Percentiles rank a stretch among this genome's conserved stretches.
These are phyloP conservation scores for Colletotrichum salicis DNA, from an alignment of 2,329 filamentous ascomycete genomes.

Conservation along the genomic window DNA sequence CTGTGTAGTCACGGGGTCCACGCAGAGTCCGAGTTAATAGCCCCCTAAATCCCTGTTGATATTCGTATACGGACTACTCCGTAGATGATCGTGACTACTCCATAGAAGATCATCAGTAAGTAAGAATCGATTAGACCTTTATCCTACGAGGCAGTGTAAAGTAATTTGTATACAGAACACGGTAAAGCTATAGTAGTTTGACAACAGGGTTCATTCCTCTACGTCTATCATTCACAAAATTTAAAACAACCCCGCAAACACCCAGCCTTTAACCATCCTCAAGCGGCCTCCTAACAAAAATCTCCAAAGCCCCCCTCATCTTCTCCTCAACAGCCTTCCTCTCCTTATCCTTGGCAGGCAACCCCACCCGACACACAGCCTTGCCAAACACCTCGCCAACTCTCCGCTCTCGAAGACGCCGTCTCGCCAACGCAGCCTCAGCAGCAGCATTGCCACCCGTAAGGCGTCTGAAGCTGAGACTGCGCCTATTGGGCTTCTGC, in stretches of 20 bases:
- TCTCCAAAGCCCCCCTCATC: conserved; percentile 73
- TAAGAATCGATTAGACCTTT: neutral
- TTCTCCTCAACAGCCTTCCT: conserved; percentile 69
- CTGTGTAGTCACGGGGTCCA: too few relatives aligned
- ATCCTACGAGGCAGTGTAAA: too few relatives aligned
- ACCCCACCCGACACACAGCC: conserved; percentile 66
- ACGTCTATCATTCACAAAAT: neutral
- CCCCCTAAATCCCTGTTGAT: too few relatives aligned
- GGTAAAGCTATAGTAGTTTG: too few relatives aligned
- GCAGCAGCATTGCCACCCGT: conserved; percentile 40
- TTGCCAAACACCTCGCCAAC: conserved; percentile 74
- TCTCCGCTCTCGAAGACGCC: conserved; percentile 68
- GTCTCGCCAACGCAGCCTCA: conserved; percentile 53
- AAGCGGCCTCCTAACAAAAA: conserved; percentile 62
- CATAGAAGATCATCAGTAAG: too few relatives aligned
- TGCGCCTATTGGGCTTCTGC: conserved; percentile 47
- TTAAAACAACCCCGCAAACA: too few relatives aligned
- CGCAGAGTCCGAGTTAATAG: too few relatives aligned
- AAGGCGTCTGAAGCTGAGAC: conserved; percentile 56
- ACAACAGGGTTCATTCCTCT: conserved; percentile 5
- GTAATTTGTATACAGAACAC: too few relatives aligned
- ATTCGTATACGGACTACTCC: too few relatives aligned
- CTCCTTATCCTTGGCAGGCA: conserved; percentile 59
- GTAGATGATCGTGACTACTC: too few relatives aligned
- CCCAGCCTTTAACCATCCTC: conserved; percentile 18